Evolutionary conservation across 148 eudicot genomes (phyloP).

Genomic region (Diospyros kaki): DNA sequence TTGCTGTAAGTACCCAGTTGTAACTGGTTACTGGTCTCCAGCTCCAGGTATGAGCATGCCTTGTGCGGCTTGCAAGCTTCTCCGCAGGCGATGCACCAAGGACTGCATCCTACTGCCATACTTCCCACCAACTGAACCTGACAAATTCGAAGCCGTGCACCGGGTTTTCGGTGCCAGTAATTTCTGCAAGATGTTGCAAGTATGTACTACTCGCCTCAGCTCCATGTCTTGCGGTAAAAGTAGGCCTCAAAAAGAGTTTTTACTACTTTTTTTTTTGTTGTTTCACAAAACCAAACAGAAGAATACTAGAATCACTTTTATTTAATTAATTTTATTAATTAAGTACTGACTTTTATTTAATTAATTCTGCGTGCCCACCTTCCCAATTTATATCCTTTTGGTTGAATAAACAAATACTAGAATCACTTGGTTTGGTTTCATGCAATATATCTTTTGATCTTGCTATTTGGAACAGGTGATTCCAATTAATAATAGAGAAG

Average conservation of each 20-base stretch:
- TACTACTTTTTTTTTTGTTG: too few species aligned
- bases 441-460: too few species aligned
- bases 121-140: not conserved
- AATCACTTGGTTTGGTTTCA: not conserved
- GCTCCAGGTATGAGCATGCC: not conserved
- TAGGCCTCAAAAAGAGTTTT: too few species aligned
- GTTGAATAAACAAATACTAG: too few species aligned
- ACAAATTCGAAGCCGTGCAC: not conserved
- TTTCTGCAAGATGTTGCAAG: constrained; percentile 16
- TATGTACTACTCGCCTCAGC: not conserved
- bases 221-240: not conserved
- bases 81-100: constrained; percentile 4
- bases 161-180: constrained; percentile 10
- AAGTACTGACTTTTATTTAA: too few species aligned
- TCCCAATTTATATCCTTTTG: too few species aligned
- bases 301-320: too few species aligned
- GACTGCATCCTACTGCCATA: constrained; percentile 10
- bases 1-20: too few species aligned
- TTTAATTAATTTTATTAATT: too few species aligned
- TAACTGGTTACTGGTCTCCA: too few species aligned
- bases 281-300: too few species aligned
- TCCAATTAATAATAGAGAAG: constrained; percentile 8
- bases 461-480: constrained; percentile 4
- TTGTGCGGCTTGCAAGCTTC: constrained; percentile 14
- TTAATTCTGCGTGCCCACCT: too few species aligned